Percentiles rank a stretch among this genome's conserved stretches.
phyloP scores from a whole-genome alignment of 768 basidiomycete species.

The Serendipita sp. region DNA sequence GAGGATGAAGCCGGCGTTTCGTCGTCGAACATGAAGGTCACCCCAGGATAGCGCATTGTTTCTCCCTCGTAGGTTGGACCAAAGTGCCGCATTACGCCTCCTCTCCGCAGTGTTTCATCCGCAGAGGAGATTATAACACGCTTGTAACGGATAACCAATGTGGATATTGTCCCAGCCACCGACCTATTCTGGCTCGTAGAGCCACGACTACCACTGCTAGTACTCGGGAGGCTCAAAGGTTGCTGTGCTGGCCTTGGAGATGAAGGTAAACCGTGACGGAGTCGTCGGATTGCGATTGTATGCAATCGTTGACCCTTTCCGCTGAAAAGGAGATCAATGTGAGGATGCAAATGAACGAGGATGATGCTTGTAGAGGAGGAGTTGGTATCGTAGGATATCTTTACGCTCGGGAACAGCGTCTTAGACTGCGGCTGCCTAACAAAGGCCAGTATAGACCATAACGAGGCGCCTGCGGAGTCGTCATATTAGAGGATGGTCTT shows the following conservation, averaged over 20 bases:
- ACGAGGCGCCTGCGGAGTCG: conserved; percentile 39
- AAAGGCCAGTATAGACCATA: conserved; percentile 61
- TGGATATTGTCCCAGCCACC: conserved; percentile 13
- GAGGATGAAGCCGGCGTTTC: conserved; percentile 24
- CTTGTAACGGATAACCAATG: conserved; percentile 53
- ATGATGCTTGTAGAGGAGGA: conserved; percentile 53
- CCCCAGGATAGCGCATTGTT: conserved; percentile 62
- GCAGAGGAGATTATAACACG: conserved; percentile 44
- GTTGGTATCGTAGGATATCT: conserved; percentile 69
- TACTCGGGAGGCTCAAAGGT: neutral
- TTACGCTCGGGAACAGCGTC: conserved; percentile 62
- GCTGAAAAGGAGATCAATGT: conserved; percentile 75
- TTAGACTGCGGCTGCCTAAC: conserved; percentile 37
- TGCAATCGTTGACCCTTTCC: conserved; percentile 62
- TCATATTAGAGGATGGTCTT: neutral
- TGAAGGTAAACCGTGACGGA: conserved; percentile 43
- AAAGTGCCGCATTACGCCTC: conserved; percentile 54
- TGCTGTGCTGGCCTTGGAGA: neutral
- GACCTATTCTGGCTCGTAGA: conserved; percentile 5
- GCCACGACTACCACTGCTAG: conserved; percentile 6
- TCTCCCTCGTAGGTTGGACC: conserved; percentile 73
- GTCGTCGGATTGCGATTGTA: conserved; percentile 54
- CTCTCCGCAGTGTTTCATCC: conserved; percentile 42
- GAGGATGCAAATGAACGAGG: conserved; percentile 61
- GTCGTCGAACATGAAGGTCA: conserved; percentile 74